Evolutionary conservation across 148 eudicot species (phyloP).

Genomic region (Selenicereus undatus): DNA sequence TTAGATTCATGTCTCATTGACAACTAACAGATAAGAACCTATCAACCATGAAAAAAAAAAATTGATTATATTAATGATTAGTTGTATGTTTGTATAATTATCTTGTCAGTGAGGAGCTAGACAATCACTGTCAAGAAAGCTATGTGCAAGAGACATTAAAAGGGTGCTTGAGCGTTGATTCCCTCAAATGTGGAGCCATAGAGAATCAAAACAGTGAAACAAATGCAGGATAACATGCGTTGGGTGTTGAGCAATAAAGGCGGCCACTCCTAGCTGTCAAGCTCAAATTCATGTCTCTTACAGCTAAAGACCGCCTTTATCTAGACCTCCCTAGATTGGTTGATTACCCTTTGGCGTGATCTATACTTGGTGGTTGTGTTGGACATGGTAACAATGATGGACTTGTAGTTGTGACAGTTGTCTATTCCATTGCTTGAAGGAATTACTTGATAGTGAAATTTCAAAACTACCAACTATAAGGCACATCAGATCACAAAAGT

Average conservation of each 20-base stretch:
- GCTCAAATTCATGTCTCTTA: background rate
- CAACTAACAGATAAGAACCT: constrained; percentile 21
- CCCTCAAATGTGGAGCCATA: constrained; percentile 24
- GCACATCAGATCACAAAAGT: constrained; percentile 19
- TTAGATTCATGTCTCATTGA: constrained; percentile 37
- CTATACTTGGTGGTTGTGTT: background rate
- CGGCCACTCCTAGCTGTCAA: constrained; percentile 9
- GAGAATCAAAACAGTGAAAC: constrained; percentile 21
- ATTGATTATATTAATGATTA: background rate
- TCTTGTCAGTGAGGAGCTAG: constrained; percentile 29
- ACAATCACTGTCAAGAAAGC: constrained; percentile 28
- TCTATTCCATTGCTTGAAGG: background rate
- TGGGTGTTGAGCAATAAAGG: constrained; percentile 7
- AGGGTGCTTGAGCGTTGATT: constrained; percentile 13
- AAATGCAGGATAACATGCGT: constrained; percentile 21
- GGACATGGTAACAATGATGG: background rate
- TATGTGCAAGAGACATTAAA: constrained; percentile 29
- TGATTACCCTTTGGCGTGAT: background rate
- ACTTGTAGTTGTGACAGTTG: background rate
- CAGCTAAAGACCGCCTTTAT: background rate
- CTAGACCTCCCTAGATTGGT: background rate
- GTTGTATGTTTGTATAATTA: background rate
- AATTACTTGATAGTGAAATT: background rate
- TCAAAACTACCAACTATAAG: constrained; percentile 5
- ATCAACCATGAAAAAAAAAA: constrained; percentile 1